phyloP scores from a whole-genome alignment of 129 eudicot species.

The Tagetes patula region DNA sequence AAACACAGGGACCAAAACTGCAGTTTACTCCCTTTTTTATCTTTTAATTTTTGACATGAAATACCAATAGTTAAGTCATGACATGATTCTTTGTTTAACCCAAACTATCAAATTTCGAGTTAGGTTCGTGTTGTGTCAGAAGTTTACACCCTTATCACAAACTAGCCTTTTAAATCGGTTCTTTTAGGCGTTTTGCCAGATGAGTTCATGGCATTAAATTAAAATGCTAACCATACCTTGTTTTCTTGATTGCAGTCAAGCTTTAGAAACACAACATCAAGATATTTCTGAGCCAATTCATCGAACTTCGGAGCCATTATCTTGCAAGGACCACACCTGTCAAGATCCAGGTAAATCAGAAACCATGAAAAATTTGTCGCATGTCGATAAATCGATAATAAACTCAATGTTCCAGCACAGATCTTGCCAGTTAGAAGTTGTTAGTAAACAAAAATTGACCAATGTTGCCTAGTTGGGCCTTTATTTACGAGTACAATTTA shows the following conservation, averaged over 20 bases:
- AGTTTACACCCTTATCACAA: neutral
- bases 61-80: no score
- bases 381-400: neutral
- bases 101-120: neutral
- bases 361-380: neutral
- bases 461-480: no score
- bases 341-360: slow-evolving; percentile 21
- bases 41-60: no score
- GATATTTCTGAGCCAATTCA: slow-evolving; percentile 60
- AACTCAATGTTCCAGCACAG: neutral
- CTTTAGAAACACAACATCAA: slow-evolving; percentile 75
- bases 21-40: no score
- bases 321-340: slow-evolving; percentile 98
- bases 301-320: slow-evolving; percentile 77
- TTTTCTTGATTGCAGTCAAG: slow-evolving; percentile 91
- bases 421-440: neutral
- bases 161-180: neutral
- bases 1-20: no score
- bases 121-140: neutral
- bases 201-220: neutral
- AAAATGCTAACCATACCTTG: slow-evolving; percentile 46
- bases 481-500: no score
- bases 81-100: no score
- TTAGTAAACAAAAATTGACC: no score
- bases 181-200: neutral